Percentiles rank a stretch among this genome's conserved stretches.
Evolutionary conservation across 495 filamentous ascomycete genomes (phyloP).

Genomic region (Annulohypoxylon stygium): DNA sequence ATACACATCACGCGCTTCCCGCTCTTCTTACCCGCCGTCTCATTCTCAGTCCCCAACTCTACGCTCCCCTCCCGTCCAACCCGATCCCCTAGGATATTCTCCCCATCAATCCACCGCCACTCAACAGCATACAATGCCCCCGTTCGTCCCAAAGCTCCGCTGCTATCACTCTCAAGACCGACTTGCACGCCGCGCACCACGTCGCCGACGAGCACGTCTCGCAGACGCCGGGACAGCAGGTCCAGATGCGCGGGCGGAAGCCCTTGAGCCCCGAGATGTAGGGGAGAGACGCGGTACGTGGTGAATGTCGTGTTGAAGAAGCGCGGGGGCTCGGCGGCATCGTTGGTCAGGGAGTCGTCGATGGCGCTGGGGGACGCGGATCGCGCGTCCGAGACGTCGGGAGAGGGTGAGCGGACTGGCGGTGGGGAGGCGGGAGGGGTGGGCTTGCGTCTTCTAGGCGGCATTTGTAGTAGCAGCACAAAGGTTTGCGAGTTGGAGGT

Average conservation of each 20-base stretch:
- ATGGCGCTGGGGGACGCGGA: conserved; percentile 23
- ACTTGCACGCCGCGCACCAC: conserved; percentile 64
- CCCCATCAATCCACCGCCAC: conserved; percentile 43
- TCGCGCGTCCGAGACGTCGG: conserved; percentile 17
- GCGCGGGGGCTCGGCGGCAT: conserved; percentile 38
- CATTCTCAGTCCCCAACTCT: conserved; percentile 25
- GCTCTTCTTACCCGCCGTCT: conserved; percentile 6
- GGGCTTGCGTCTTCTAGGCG: conserved; percentile 39
- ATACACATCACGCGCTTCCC: conserved; percentile 48
- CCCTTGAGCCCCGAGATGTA: conserved; percentile 53
- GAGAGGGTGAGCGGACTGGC: conserved; percentile 20
- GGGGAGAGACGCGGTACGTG: conserved; percentile 59
- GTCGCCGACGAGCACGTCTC: conserved; percentile 62
- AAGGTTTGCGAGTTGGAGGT: neutral
- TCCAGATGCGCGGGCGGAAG: conserved; percentile 49
- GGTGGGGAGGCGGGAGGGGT: conserved; percentile 8
- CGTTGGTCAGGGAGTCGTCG: conserved; percentile 2
- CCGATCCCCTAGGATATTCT: conserved; percentile 18
- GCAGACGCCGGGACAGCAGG: conserved; percentile 54
- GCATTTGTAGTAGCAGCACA: conserved; percentile 27
- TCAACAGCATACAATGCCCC: conserved; percentile 57
- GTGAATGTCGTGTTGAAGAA: conserved; percentile 66
- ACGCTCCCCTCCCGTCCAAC: conserved; percentile 20
- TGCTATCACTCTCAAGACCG: conserved; percentile 45
- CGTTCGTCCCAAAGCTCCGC: conserved; percentile 49